Base-by-base conservation (phyloP, 176 grass and related monocot species). In the Bromus sterilis region DNA sequence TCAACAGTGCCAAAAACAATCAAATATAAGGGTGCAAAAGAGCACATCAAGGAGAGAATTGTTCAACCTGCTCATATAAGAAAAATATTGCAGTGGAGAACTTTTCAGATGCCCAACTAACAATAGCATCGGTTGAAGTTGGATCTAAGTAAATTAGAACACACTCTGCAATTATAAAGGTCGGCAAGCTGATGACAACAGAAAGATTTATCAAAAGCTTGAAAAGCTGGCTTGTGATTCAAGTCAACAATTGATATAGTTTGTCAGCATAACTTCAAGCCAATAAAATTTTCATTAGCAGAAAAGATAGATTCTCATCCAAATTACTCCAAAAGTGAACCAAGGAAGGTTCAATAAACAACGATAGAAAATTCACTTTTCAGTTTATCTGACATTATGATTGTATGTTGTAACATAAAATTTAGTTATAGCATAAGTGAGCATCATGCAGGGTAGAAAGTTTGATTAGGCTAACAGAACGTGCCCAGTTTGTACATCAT, bases 111-210 rank as follows among this genome's bases (percentile, higher is more conserved):
- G 92, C 90, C 95, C 95, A 98, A 75, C 76, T 71, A 85, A 93
- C 95, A 84, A 98, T 89, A 75, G 86, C 51, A 89, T 23, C 37
- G 28, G 90, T 91, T 59, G 92, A 87, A 86, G 66, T 84, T 76
- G 95, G 92, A 82, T 98, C 86, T 58, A 98, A 74, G 36, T 98
- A 98, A 93, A 98, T 98, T 78, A 98, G 89, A 71, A 98, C 95
- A 79, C 95, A 98, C 72, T 95, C 95, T 88, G 92, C 92, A 95
- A 98, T 98, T 91, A 98, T 98, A 93, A 98, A 98, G 73, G 92
- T 98, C 75, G 92, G 95, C 92, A 95, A 82, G 90, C 92, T 98
- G 88, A 89, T 86, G 91, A 78, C 90, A 95, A 83, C 33, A 97
- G 90, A 89, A 85, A 89, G 69, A 29, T 75, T 78, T 74, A 89